Base-by-base conservation (phyloP, 2,329 filamentous ascomycete genomes). In the Fusarium sp. region DNA sequence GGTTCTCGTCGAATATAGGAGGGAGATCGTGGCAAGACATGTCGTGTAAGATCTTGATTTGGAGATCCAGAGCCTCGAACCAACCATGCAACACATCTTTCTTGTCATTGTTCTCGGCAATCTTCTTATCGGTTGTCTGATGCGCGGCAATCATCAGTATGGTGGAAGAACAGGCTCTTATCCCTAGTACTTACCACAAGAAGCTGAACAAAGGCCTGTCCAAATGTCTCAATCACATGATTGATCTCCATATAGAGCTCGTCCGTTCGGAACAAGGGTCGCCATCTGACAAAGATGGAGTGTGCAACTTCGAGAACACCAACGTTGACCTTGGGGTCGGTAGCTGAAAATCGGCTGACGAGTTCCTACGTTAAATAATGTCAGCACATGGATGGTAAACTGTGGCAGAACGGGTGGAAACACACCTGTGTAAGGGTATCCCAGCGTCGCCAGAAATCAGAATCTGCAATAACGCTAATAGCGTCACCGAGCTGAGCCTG, bases 11-110 rank as follows among this genome's bases (percentile, higher is more conserved):
- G 78, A 99, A 97, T 71, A 96, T 90, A 3, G 95, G 94, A 17
- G 96, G 94, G 72, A 99, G 86, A 78, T 99, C 96, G 78, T 99
- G 96, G 76, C 91, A 97, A n/a, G 94, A 97, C 52, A 99, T 88
- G 79, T 99, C 96, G 81, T 96, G 96, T 77, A 98, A 89, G 48
- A 99, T 89, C 82, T 97, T 97, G 72, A 97, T 85, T 71, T 97
- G 88, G 52, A 98, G 85, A 77, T 95, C 94, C 67, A 99, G 85
- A 4, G 94, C 93, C 68, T 92, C 89, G 73, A 97, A 94, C 77
- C 93, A 92, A 71, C 88, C 88, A 75, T 90, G 89, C 44, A 99
- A 85, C 17, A 85, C 87, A 7, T 86, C 87, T 74, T 92, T 92
- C 78, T 97, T 91, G 78, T 87, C 84, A 75, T 90, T 87, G 77